Evolutionary conservation across 2,329 filamentous ascomycete genomes (phyloP).

Genomic region (Fusarium kyushuense): DNA sequence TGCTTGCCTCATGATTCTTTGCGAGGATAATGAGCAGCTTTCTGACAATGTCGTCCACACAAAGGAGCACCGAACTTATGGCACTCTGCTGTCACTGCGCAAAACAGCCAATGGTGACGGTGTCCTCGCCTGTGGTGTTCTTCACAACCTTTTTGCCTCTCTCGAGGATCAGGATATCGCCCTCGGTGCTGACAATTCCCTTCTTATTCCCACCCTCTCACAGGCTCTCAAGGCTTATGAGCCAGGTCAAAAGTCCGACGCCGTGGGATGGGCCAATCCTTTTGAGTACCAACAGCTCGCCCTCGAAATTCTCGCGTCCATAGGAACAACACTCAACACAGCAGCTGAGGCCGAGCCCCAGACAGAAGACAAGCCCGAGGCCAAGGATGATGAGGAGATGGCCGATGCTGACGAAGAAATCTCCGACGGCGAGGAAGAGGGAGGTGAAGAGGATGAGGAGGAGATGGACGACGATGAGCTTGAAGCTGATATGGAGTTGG

Average conservation of each 20-base stretch:
- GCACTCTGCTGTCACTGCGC: constrained; percentile 62
- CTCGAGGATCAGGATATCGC: constrained; percentile 47
- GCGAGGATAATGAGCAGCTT: constrained; percentile 69
- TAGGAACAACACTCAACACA: constrained; percentile 69
- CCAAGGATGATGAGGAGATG: constrained; percentile 56
- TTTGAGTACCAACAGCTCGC: constrained; percentile 65
- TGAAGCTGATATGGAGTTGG: constrained; percentile 73
- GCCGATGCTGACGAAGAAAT: constrained; percentile 54
- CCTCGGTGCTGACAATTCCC: constrained; percentile 51
- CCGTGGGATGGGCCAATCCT: constrained; percentile 55
- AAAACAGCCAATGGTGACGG: constrained; percentile 61
- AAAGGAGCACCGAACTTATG: constrained; percentile 60
- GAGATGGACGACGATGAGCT: constrained; percentile 70
- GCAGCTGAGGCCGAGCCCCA: constrained; percentile 56
- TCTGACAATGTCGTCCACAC: constrained; percentile 66
- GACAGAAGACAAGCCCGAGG: constrained; percentile 56
- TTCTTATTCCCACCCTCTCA: constrained; percentile 54
- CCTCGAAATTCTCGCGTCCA: constrained; percentile 72
- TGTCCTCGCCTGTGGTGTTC: constrained; percentile 69
- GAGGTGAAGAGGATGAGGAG: constrained; percentile 58
- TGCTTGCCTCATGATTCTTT: constrained; percentile 67
- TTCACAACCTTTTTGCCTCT: constrained; percentile 71
- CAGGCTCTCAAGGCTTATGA: constrained; percentile 49
- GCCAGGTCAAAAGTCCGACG: constrained; percentile 49
- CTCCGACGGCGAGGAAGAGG: constrained; percentile 53